Base-by-base conservation (phyloP, 2,329 filamentous ascomycete species). In the Sporothrix pallida region DNA sequence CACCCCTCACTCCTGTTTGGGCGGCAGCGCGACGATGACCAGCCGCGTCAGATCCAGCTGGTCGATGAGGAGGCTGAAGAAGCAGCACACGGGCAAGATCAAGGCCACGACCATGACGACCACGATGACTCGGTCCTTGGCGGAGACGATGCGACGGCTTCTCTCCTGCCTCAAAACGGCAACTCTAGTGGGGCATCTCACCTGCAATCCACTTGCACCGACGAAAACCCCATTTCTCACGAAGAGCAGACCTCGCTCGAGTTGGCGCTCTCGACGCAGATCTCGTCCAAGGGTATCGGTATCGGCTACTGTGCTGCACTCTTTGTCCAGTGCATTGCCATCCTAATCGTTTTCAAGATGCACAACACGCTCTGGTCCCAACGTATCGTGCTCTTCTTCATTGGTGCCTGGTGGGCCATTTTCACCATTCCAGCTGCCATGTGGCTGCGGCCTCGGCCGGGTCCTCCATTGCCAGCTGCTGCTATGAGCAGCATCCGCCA, bases 301-400 rank as follows among this genome's bases (percentile, higher is more conserved):
- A 97, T 97, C 75, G 96, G 96, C 13, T 99, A 99, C 80, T 90
- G 92, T 52, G 94, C 94, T 0, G 94, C 93, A 0, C 86, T 98
- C 0, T 89, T 97, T 74, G 86, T 98, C 12, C 96, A 98, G 81
- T 92, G 93, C 75, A 80, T 94, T 2, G 91, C 92, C 70, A 95
- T 98, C 75, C 82, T 93, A 68, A 88, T 98, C 56, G 87, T 98
- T 2, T 86, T 94, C 54, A 83, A 85, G 1, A 89, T 93, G 80
- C 87, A 89, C 52, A 95, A 93, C 75, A 92, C 93, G 3, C 95
- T 92, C 0, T 95, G 95, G 85, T 93, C 94, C 0, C 90, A 98
- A 63, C 91, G 95, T 3, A 86, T 98, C 3, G 95, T 96, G 0
- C 87, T 99, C 10, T 94, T 97, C 81, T 83, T 95, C 73, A 91